These are phyloP conservation scores for Hanseniaspora pseudoguilliermondii DNA, from an alignment of 805 yeast genomes.

Conservation along the genomic window DNA sequence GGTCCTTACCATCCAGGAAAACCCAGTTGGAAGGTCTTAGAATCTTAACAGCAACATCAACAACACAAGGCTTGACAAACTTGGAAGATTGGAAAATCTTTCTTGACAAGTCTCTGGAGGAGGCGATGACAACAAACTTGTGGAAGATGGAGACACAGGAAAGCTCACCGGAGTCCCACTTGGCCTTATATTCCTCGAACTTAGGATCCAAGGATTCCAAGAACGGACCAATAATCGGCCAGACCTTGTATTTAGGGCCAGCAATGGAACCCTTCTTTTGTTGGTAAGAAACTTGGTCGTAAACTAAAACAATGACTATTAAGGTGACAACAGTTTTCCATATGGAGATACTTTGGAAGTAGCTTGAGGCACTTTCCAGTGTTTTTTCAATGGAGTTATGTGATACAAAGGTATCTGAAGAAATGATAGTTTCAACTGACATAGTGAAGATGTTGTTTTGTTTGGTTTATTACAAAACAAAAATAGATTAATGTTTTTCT, in stretches of 20 bases:
- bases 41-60: constrained; percentile 89
- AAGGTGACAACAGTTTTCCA: constrained; percentile 39
- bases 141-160: constrained; percentile 97
- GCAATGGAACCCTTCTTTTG: constrained; percentile 75
- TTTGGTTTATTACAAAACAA: too few species aligned
- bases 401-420: background rate
- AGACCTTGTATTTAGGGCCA: constrained; percentile 75
- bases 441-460: background rate
- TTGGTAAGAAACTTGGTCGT: constrained; percentile 71
- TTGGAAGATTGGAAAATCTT: constrained; percentile 74
- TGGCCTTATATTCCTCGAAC: constrained; percentile 81
- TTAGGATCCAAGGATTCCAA: constrained; percentile 89
- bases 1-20: constrained; percentile 90
- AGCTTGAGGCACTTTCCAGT: constrained; percentile 13
- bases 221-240: constrained; percentile 96
- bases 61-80: constrained; percentile 93
- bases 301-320: constrained; percentile 38
- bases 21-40: constrained; percentile 97
- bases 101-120: constrained; percentile 75
- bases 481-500: too few species aligned
- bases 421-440: constrained; percentile 10
- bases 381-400: background rate
- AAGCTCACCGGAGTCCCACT: constrained; percentile 89
- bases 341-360: constrained; percentile 34
- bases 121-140: constrained; percentile 90